A percentile compares a stretch with the other conserved stretches of the same genome.
Conservation (phyloP, 768 basidiomycete species). For the Russula compacta region DNA sequence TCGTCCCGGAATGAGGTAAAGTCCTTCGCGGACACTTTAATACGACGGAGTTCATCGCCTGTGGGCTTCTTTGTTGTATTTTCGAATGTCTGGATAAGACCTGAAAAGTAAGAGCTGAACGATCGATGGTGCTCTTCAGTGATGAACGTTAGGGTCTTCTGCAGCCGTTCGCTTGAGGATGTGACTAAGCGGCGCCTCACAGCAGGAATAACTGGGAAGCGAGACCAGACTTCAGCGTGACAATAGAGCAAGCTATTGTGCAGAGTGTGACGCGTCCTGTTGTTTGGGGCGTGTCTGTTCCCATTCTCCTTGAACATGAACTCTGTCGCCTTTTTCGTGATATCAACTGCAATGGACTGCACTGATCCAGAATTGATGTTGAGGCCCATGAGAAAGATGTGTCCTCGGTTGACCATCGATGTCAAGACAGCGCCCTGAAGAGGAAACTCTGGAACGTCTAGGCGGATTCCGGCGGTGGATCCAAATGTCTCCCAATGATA, state of each 20-base stretch:
- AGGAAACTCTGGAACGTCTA: conserved; percentile 28
- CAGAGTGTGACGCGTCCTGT: conserved; percentile 21
- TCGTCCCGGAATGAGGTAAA: conserved; percentile 25
- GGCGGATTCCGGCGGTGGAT: conserved; percentile 34
- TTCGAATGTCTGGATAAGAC: conserved; percentile 41
- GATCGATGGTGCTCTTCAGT: conserved; percentile 30
- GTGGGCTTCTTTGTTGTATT: conserved; percentile 43
- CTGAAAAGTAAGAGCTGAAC: conserved; percentile 36
- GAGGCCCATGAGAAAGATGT: conserved; percentile 37
- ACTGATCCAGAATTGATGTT: conserved; percentile 28
- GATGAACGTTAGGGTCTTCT: conserved; percentile 36
- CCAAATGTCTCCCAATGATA: conserved; percentile 55
- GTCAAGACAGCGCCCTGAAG: conserved; percentile 30
- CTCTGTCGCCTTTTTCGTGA: conserved; percentile 47
- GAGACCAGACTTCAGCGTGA: conserved; percentile 13
- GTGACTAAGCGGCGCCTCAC: conserved; percentile 7
- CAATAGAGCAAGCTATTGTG: conserved; percentile 31
- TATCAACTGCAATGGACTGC: conserved; percentile 39
- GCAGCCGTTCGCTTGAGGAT: conserved; percentile 23
- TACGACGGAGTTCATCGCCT: conserved; percentile 33
- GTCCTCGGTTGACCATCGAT: conserved; percentile 35
- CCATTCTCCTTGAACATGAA: conserved; percentile 45
- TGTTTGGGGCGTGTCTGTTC: conserved; percentile 16
- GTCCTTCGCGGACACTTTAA: conserved; percentile 28
- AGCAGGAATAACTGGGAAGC: conserved; percentile 5